Conservation (phyloP, 495 filamentous ascomycete species). For the Penicillium chermesinum region DNA sequence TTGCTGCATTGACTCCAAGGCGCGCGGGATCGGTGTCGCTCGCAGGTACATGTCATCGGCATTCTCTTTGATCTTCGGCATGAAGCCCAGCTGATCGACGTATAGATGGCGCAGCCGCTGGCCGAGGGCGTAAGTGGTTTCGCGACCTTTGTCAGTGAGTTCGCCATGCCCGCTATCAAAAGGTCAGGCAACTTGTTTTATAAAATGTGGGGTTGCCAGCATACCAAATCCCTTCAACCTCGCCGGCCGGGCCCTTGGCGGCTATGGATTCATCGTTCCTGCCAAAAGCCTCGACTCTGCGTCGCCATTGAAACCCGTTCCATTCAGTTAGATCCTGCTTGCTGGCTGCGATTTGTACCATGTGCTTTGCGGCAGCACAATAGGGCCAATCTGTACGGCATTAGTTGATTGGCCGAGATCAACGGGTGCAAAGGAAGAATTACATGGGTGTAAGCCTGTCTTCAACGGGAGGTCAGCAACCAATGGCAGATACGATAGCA, state of each 20-base stretch:
- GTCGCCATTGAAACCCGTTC: conserved; percentile 68
- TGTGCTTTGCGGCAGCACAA: conserved; percentile 67
- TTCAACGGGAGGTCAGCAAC: conserved; percentile 28
- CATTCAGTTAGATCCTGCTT: conserved; percentile 53
- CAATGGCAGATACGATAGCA: not conserved
- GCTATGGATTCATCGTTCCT: conserved; percentile 63
- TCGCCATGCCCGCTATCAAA: conserved; percentile 64
- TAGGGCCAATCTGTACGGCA: conserved; percentile 74
- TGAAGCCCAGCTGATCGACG: conserved; percentile 79
- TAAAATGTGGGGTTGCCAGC: not conserved
- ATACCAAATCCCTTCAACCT: conserved; percentile 72
- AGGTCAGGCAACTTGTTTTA: conserved; percentile 13
- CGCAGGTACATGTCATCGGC: conserved; percentile 77
- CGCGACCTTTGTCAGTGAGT: conserved; percentile 79
- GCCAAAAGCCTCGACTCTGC: conserved; percentile 78
- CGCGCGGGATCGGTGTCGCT: conserved; percentile 76
- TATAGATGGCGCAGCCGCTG: conserved; percentile 76
- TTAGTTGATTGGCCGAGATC: conserved; percentile 12
- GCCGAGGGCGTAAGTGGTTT: conserved; percentile 79
- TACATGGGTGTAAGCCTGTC: conserved; percentile 73
- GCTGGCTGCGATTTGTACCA: conserved; percentile 65
- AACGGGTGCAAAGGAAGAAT: conserved; percentile 8
- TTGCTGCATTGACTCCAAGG: conserved; percentile 85
- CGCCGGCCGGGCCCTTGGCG: conserved; percentile 58
- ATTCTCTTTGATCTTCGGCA: conserved; percentile 62